Base-by-base conservation (phyloP, 768 basidiomycete species). In the Vararia minispora region DNA sequence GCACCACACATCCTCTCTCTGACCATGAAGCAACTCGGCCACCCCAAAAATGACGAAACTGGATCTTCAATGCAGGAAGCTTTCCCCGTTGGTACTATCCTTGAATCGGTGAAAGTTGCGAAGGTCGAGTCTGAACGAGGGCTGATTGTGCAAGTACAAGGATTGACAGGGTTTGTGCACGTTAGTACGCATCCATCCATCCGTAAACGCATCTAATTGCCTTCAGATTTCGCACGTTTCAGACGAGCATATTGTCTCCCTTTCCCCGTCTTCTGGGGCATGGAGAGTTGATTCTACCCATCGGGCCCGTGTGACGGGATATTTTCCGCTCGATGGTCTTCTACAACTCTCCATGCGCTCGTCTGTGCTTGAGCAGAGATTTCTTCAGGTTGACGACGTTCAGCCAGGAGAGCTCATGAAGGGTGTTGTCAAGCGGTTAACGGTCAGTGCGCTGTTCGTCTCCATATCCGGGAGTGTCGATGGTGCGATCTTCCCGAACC, bases 401-500 rank as follows among this genome's bases (percentile, higher is more conserved):
- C 67, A 76, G 54, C 82, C 91, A 28, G 95, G 95, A 17, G 80
- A 91, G 55, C 54, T 81, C 16, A 63, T 99, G 49, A 91, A 83
- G 59, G 90, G 86, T 5, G 87, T 79, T 0, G 74, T 99, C 45
- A 92, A 88, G 62, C 79, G 73, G 44, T 68, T 99, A 34, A 80
- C 80, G 3, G 80, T 86, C 41, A 69, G 74, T 24, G 82, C 74
- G 1, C 61, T 99, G 26, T 94, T 95, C 52, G 76, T 98, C 28
- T 77, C 85, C 21, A 65, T 98, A 39, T 76, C 82, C 4, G 89
- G 87, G 5, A 86, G 73, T 43, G 78, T 97, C 23, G 89, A 95
- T 52, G 95, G 87, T 21, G 81, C 95, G 20, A 69, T 97, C 16
- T 95, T 88, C 85, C 91, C 92, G 1, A 74, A 78, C 44, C 95